phyloP scores from a whole-genome alignment of 2,329 filamentous ascomycete genomes.

The Drechslera avenae region DNA sequence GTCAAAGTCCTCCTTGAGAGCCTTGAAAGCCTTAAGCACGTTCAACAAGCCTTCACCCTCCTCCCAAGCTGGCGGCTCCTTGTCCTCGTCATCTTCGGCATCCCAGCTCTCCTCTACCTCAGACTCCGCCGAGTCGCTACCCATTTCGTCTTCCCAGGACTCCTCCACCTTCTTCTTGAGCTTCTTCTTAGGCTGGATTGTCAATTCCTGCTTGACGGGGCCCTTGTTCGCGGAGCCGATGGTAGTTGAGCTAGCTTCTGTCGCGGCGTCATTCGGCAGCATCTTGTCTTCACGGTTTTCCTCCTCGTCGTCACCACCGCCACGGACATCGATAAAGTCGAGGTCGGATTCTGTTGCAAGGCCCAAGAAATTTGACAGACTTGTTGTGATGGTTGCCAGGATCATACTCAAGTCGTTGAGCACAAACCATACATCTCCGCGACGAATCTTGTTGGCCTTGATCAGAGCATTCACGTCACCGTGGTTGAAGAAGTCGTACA shows the following conservation, averaged over 20 bases:
- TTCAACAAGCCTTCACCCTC: conserved; percentile 57
- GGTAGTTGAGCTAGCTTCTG: conserved; percentile 20
- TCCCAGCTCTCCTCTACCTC: conserved; percentile 36
- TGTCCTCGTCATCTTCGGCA: conserved; percentile 30
- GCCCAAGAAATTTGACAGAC: conserved; percentile 63
- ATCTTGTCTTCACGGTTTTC: conserved; percentile 51
- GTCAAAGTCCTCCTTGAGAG: conserved; percentile 65
- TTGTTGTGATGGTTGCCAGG: conserved; percentile 73
- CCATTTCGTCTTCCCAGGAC: conserved; percentile 49
- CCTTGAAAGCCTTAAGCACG: conserved; percentile 64
- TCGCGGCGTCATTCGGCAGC: conserved; percentile 32
- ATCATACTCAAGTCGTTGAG: conserved; percentile 70
- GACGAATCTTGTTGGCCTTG: conserved; percentile 68
- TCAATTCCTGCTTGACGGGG: conserved; percentile 36
- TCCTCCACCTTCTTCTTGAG: conserved; percentile 44
- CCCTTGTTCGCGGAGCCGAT: conserved; percentile 29
- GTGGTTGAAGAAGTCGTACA: conserved; percentile 79
- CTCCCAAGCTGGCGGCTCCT: conserved; percentile 46
- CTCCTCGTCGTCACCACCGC: conserved; percentile 58
- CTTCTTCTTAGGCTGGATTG: conserved; percentile 48
- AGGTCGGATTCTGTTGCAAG: conserved; percentile 53
- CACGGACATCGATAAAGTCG: conserved; percentile 59
- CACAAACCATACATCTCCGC: conserved; percentile 72
- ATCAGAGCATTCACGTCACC: conserved; percentile 66
- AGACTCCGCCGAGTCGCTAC: conserved; percentile 36